Conservation (phyloP, 2,329 filamentous ascomycete species). For the Ustilaginoidea virens region DNA sequence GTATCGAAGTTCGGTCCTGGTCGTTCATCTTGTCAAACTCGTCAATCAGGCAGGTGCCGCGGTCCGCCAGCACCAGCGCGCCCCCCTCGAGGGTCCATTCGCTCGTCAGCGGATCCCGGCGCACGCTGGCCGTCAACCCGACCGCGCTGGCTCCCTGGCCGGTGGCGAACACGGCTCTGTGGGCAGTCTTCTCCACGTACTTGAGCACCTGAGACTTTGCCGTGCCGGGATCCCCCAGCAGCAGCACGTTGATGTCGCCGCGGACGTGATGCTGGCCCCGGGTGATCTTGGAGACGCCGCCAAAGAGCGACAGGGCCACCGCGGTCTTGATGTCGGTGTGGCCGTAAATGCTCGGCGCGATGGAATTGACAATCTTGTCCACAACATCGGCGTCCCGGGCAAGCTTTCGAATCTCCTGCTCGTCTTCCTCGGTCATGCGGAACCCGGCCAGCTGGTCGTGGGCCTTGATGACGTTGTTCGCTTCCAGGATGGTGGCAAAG, state of each 20-base stretch:
- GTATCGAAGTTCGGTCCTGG: constrained; percentile 92
- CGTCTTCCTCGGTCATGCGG: constrained; percentile 86
- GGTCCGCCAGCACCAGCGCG: constrained; percentile 85
- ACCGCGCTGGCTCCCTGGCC: constrained; percentile 95
- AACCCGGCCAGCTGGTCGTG: constrained; percentile 97
- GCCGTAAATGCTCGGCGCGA: constrained; percentile 94
- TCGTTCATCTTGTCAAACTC: constrained; percentile 99
- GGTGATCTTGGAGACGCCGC: constrained; percentile 83
- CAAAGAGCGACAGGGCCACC: constrained; percentile 83
- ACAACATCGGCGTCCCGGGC: constrained; percentile 81
- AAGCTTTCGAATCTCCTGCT: constrained; percentile 77
- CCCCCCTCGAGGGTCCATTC: constrained; percentile 98
- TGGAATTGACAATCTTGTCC: constrained; percentile 83
- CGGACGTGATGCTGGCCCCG: constrained; percentile 79
- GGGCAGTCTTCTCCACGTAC: constrained; percentile 94
- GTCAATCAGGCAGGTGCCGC: constrained; percentile 89
- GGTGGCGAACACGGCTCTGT: constrained; percentile 92
- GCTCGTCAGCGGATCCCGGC: constrained; percentile 83
- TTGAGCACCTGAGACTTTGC: constrained; percentile 97
- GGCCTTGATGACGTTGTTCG: constrained; percentile 92
- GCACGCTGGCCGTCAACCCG: constrained; percentile 91
- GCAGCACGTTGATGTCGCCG: constrained; percentile 93
- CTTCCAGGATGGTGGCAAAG: constrained; percentile 93
- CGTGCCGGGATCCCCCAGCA: constrained; percentile 92
- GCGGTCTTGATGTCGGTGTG: constrained; percentile 96